Base-by-base conservation (phyloP, 768 basidiomycete species). In the Calocybe gangraenosa region DNA sequence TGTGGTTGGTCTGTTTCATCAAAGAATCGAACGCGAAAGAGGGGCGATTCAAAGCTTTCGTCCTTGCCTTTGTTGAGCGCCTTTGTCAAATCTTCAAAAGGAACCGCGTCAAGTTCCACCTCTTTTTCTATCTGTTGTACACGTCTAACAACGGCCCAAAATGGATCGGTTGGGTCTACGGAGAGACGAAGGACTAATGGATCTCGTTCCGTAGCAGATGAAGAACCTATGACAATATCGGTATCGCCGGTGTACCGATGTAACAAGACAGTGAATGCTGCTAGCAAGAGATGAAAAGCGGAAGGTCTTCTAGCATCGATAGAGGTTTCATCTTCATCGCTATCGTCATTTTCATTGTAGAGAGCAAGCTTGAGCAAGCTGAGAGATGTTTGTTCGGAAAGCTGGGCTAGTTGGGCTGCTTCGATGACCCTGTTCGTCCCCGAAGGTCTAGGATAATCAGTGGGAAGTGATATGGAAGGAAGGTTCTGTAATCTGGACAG, bases 1-100 rank as follows among this genome's bases (percentile, higher is more conserved):
- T 74, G 82, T 33, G 75, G 79, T 30, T 79, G 66, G 53, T 91
- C 89, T 1, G 85, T 93, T 62, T 88, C 89, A 58, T 97, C 93
- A 62, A 96, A 92, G 73, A 97, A 96, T n/a, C 93, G 83, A 33
- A 96, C 92, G 40, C 93, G 81, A 68, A 96, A 97, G 20, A 97
- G 73, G 3, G 87, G 87, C 17, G 72, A 76, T 31, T 79, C 76
- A 10, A 72, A 55, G 9, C 69, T 65, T 25, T 83, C 84, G 14
- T 84, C 79, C 52, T 79, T 84, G 56, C 74, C 77, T 56, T 78
- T 79, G 44, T 73, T 76, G 40, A 96, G 68, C 7, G 81, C 85
- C 37, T 74, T 75, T 14, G 85, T 73, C 46, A 97, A 76, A 1
- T 70, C 64, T 51, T 93, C 87, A 60, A 92, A 92, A 0, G 94